Conservation (phyloP, 176 grass and related monocot genomes). For the Carex myosuroides region DNA sequence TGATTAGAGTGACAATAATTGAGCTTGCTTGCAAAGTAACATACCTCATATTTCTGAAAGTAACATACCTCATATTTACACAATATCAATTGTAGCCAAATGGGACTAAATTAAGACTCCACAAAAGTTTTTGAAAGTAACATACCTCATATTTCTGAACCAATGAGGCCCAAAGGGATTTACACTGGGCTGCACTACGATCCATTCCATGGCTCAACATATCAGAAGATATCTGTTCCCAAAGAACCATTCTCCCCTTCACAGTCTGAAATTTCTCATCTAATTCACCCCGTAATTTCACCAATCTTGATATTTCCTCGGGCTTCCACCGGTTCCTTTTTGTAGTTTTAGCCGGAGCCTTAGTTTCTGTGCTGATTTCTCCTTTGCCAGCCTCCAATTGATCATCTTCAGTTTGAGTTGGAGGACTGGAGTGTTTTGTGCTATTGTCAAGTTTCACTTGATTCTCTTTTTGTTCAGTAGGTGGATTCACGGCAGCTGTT, state of each 20-base stretch:
- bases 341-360: conserved; percentile 29
- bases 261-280: conserved; percentile 65
- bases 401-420: conserved; percentile 10
- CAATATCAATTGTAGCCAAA: not conserved
- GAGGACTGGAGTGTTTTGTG: conserved; percentile 21
- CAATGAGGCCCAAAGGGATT: conserved; percentile 88
- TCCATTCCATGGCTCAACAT: conserved; percentile 62
- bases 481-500: conserved; percentile 38
- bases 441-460: conserved; percentile 32
- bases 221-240: conserved; percentile 74
- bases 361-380: conserved; percentile 9
- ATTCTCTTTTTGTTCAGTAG: conserved; percentile 29
- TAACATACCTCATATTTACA: too few species aligned
- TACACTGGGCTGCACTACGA: conserved; percentile 74
- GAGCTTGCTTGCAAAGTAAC: not conserved
- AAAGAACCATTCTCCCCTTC: conserved; percentile 94
- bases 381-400: not conserved
- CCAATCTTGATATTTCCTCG: conserved; percentile 77
- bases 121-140: not conserved
- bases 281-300: conserved; percentile 66
- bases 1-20: not conserved
- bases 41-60: too few species aligned
- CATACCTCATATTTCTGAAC: conserved; percentile 95
- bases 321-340: conserved; percentile 93
- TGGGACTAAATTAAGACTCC: not conserved